A percentile compares a stretch with the other conserved stretches of the same genome.
These are phyloP conservation scores for Sclerotinia trifoliorum DNA, from an alignment of 2,329 filamentous ascomycete species.

Conservation along the genomic window DNA sequence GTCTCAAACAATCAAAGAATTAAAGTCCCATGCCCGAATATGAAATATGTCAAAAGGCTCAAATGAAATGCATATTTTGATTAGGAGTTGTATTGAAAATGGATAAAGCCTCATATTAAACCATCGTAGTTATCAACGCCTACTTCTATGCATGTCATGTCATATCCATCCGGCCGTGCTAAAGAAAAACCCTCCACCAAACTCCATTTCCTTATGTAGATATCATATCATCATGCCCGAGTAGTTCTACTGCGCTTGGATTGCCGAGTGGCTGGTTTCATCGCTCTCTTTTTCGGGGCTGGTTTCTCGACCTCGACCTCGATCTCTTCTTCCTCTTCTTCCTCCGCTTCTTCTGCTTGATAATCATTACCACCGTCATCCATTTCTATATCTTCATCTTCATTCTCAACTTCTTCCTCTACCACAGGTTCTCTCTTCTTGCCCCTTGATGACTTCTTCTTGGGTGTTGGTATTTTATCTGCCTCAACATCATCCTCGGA, in stretches of 20 bases:
- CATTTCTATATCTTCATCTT: conserved; percentile 11
- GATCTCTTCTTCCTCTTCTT: conserved; percentile 16
- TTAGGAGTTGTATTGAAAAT: background rate
- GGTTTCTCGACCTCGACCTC: background rate
- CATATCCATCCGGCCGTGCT: conserved; percentile 11
- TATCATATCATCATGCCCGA: conserved; percentile 8
- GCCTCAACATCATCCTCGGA: conserved; percentile 18
- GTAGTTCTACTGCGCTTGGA: conserved; percentile 11
- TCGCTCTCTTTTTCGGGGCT: conserved; percentile 1
- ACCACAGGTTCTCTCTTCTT: conserved; percentile 9
- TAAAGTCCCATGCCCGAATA: background rate
- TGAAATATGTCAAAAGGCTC: background rate
- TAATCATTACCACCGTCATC: background rate
- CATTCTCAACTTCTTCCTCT: background rate
- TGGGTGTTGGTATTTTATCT: conserved; percentile 4
- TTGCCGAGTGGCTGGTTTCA: conserved; percentile 1
- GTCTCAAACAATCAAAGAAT: background rate
- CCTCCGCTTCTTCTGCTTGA: conserved; percentile 10
- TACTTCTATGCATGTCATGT: conserved; percentile 7
- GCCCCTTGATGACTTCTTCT: conserved; percentile 14
- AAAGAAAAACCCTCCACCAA: conserved; percentile 4
- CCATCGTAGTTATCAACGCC: conserved; percentile 2
- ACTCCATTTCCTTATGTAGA: conserved; percentile 11
- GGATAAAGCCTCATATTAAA: background rate
- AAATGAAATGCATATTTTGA: background rate